A percentile compares a stretch with the other conserved stretches of the same genome.
phyloP scores from a whole-genome alignment of 176 grass and related monocot species.

The Saccharum spontaneum region DNA sequence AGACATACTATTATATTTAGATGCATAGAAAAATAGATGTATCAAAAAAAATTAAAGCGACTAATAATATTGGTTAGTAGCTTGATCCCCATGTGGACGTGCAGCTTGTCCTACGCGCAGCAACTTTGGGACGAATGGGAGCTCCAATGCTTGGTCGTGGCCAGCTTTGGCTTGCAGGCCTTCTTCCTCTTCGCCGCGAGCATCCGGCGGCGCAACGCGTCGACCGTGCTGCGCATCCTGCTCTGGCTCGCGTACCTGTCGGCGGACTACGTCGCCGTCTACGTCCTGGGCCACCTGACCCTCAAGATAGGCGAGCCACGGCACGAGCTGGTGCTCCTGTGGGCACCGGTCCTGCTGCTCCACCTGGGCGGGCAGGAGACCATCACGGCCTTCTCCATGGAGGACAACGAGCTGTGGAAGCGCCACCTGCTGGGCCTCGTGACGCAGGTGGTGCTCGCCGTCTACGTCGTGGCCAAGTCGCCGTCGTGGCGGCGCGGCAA shows the following conservation, averaged over 20 bases:
- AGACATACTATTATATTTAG: too few species aligned
- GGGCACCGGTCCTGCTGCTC: neutral
- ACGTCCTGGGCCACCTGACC: neutral
- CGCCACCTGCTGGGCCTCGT: neutral
- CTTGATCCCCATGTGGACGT: neutral
- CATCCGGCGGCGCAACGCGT: neutral
- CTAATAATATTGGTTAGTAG: too few species aligned
- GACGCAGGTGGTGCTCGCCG: neutral
- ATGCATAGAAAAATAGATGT: too few species aligned
- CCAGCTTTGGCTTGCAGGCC: neutral
- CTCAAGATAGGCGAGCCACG: neutral
- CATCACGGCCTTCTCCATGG: neutral
- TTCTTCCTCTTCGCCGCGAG: neutral
- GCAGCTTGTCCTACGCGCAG: neutral
- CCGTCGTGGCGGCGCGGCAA: neutral
- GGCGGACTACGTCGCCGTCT: neutral
- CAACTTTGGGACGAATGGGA: neutral
- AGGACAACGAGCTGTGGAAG: neutral
- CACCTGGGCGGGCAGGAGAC: neutral
- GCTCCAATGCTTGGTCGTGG: neutral
- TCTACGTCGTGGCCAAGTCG: neutral
- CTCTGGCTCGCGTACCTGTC: neutral
- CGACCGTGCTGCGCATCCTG: neutral
- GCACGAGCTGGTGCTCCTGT: neutral
- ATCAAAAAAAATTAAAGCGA: too few species aligned